Evolutionary conservation across 192 early-diverging fungal genomes (phyloP).

Genomic region (Coemansia sp.): DNA sequence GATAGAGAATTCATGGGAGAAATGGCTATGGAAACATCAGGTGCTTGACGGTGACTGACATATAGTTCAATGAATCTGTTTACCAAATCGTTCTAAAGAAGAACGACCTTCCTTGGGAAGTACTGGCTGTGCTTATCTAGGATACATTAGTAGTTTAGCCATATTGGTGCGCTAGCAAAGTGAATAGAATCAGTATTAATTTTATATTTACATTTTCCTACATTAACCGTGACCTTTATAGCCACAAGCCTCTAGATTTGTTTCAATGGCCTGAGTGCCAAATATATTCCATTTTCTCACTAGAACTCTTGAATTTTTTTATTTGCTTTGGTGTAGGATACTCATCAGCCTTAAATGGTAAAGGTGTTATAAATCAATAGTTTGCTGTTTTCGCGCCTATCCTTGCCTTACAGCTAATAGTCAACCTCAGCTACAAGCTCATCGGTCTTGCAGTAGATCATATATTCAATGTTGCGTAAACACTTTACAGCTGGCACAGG

Average conservation of each 20-base stretch:
- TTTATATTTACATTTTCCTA: not conserved
- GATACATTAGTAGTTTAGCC: conserved; percentile 62
- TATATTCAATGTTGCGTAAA: too few species aligned
- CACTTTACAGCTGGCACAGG: too few species aligned
- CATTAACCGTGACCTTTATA: not conserved
- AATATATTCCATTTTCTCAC: too few species aligned
- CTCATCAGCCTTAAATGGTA: too few species aligned
- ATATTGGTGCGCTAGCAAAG: conserved; percentile 68
- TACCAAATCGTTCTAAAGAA: conserved; percentile 81
- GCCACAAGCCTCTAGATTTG: not conserved
- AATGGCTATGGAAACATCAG: conserved; percentile 66
- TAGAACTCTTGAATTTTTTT: too few species aligned
- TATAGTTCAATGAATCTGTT: conserved; percentile 76
- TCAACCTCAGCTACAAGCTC: too few species aligned
- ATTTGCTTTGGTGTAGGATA: too few species aligned
- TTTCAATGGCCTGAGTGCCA: too few species aligned
- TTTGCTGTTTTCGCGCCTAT: too few species aligned
- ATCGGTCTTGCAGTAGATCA: too few species aligned
- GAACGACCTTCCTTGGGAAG: conserved; percentile 58
- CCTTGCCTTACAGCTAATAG: too few species aligned
- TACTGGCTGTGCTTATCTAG: conserved; percentile 64
- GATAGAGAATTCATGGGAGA: conserved; percentile 73
- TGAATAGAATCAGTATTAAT: conserved; percentile 3
- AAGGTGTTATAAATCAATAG: too few species aligned
- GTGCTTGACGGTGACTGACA: conserved; percentile 72